phyloP scores from a whole-genome alignment of 148 eudicot species.

The Chenopodium quinoa region DNA sequence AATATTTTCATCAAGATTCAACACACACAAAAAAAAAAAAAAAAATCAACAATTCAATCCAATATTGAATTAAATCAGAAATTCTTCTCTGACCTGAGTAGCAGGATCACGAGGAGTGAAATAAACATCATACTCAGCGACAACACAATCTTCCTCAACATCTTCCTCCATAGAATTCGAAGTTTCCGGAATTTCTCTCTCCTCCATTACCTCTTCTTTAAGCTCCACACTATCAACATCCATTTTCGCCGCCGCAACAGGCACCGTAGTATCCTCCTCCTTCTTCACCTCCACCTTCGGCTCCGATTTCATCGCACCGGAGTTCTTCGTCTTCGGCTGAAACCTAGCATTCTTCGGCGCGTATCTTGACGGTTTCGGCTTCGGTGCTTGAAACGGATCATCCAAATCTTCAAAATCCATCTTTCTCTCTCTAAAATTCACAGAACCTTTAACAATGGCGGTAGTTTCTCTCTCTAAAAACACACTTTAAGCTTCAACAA shows the following conservation, averaged over 20 bases:
- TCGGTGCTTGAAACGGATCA: conserved; percentile 26
- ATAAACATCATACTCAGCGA: conserved; percentile 42
- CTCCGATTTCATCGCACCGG: conserved; percentile 25
- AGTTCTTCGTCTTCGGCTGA: conserved; percentile 33
- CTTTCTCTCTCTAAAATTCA: neutral
- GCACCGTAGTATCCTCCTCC: conserved; percentile 14
- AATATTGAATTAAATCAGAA: neutral
- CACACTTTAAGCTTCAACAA: too few relatives aligned
- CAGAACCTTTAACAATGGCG: too few relatives aligned
- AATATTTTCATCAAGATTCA: neutral
- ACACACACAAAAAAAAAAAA: neutral
- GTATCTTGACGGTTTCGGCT: conserved; percentile 46
- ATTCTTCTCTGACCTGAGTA: conserved; percentile 23
- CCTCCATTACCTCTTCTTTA: neutral
- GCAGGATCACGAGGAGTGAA: conserved; percentile 21
- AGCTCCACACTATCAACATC: conserved; percentile 2
- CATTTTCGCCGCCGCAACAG: neutral
- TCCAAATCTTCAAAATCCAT: conserved; percentile 70
- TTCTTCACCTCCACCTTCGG: neutral
- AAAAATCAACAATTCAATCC: neutral
- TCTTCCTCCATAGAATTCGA: conserved; percentile 9
- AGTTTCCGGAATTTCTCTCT: neutral
- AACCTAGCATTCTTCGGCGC: conserved; percentile 49
- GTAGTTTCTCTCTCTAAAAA: too few relatives aligned
- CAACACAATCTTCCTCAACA: conserved; percentile 37